Percentiles rank a stretch among this genome's conserved stretches.
Evolutionary conservation across 176 grass and related monocot genomes (phyloP).

Genomic region (Neostapfia colusana): DNA sequence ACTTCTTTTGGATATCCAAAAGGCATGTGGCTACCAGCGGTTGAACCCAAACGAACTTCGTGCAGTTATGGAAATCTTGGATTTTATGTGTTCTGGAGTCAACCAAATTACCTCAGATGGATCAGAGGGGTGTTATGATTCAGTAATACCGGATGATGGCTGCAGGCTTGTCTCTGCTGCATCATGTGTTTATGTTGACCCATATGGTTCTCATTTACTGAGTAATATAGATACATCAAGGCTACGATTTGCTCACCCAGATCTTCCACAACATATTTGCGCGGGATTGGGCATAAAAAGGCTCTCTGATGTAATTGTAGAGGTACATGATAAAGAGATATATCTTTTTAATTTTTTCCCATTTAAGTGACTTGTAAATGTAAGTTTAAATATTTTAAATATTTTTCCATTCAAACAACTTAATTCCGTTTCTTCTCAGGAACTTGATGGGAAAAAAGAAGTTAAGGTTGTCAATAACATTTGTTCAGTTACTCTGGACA

Average conservation of each 20-base stretch:
- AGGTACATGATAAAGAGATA: slow-evolving; percentile 54
- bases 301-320: slow-evolving; percentile 76
- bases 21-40: slow-evolving; percentile 90
- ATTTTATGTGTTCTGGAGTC: slow-evolving; percentile 74
- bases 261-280: slow-evolving; percentile 80
- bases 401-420: background rate
- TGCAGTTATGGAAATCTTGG: slow-evolving; percentile 84
- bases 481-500: slow-evolving; percentile 58
- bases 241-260: slow-evolving; percentile 87
- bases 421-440: slow-evolving; percentile 47
- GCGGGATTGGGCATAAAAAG: slow-evolving; percentile 69
- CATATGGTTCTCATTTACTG: slow-evolving; percentile 67
- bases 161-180: slow-evolving; percentile 84
- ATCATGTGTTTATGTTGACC: slow-evolving; percentile 94
- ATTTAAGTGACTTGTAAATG: slow-evolving; percentile 22
- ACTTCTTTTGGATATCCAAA: slow-evolving; percentile 82
- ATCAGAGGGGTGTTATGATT: slow-evolving; percentile 57
- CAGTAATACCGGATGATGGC: slow-evolving; percentile 95
- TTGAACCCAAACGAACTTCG: slow-evolving; percentile 97
- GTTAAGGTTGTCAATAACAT: slow-evolving; percentile 67
- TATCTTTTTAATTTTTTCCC: background rate
- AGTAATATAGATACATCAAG: slow-evolving; percentile 76
- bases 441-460: slow-evolving; percentile 67
- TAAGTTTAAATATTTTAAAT: slow-evolving; percentile 12
- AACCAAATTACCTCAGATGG: slow-evolving; percentile 46